Base-by-base conservation (phyloP, 2,329 filamentous ascomycete genomes). In the Fusarium stilboides region DNA sequence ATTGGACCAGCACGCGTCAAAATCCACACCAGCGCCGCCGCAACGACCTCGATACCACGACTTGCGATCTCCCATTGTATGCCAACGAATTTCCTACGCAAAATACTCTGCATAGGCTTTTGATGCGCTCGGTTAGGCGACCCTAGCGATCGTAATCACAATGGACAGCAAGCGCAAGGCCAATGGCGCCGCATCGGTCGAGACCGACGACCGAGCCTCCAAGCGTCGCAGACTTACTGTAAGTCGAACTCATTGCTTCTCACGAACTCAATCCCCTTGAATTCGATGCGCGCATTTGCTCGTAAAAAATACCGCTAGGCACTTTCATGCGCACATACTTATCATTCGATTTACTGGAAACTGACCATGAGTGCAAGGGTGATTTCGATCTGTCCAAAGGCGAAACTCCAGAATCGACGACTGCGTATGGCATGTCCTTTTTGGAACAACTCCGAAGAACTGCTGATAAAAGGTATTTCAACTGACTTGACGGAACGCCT, bases 381-480 rank as follows among this genome's bases (percentile, higher is more conserved):
- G 78, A 77, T 66, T 86, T 83, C 69, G 84, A 88, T 65, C 78
- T 88, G 28, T 78, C 81, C 47, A 81, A 85, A 59, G 84, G 83
- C 69, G 92, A 94, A 80, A 89, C 87, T 17, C 80, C 82, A 55
- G 89, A 92, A 77, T 89, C 89, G 17, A 94, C 92, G 4, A 90
- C 89, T 15, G 86, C 89, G 57, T 87, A 89, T 74, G 94, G 94
- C 37, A 81, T 93, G 73, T 87, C 86, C 70, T 92, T 97, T 75
- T 82, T 97, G 44, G 89, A 93, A 55, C 89, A 91, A 76, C 88
- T 97, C 75, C 90, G 90, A 73, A 86, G 88, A 69, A 93, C 92
- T 22, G 88, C 89, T 67, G 94, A 97, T 79, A 97, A 97, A 82
- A 92, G 87, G 93, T 95, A 85, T 75, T 87, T 44, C 24, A 28